Conservation (phyloP, 139 green algal genomes). For the Coccomyxa sp. region DNA sequence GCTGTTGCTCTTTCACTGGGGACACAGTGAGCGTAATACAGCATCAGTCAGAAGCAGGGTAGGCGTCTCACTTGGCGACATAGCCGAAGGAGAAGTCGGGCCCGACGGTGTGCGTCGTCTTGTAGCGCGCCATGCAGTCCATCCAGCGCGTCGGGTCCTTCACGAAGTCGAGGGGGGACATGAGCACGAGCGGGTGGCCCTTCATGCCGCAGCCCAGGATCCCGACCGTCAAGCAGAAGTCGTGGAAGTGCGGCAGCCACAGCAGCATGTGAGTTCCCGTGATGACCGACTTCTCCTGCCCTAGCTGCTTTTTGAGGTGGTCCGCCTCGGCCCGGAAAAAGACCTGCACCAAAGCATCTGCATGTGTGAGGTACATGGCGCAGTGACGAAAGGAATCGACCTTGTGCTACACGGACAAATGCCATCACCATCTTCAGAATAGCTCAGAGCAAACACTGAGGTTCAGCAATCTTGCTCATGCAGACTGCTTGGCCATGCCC, state of each 20-base stretch:
- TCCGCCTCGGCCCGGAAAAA: background rate
- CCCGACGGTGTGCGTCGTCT: conserved; percentile 18
- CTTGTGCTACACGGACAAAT: no score
- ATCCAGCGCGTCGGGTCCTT: conserved; percentile 21
- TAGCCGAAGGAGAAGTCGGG: conserved; percentile 30
- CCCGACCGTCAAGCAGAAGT: conserved; percentile 32
- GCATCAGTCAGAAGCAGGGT: background rate
- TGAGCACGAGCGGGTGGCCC: conserved; percentile 3
- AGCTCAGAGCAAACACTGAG: no score
- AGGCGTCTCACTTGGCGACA: background rate
- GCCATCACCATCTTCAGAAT: no score
- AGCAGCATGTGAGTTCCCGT: conserved; percentile 8
- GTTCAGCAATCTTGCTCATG: no score
- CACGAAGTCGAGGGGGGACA: conserved; percentile 23
- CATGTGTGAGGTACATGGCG: no score
- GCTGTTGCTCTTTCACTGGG: no score
- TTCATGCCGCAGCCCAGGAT: conserved; percentile 4
- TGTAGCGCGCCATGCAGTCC: conserved; percentile 14
- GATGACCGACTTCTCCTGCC: background rate
- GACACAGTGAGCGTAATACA: no score
- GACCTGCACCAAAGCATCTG: conserved; percentile 1
- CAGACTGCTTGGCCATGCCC: no score
- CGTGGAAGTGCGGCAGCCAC: conserved; percentile 46
- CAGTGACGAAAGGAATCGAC: no score
- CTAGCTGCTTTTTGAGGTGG: background rate